Evolutionary conservation across 2,329 filamentous ascomycete species (phyloP), one percentile per base, ranked within the genome.

Genomic region (Pestalotiopsis sp.): DNA sequence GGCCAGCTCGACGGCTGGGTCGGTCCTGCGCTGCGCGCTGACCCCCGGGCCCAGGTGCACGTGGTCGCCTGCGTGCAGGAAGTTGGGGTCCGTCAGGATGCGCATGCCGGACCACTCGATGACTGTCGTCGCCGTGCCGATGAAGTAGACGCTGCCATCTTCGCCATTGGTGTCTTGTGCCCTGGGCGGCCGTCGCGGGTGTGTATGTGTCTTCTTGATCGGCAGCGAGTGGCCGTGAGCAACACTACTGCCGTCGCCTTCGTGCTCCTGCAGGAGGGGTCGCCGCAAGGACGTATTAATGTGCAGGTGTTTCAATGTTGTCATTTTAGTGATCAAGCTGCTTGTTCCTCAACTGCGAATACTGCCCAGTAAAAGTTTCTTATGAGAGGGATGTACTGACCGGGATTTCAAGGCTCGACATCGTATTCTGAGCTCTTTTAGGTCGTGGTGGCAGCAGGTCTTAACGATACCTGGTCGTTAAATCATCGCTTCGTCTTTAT

Each of bases 31-130:
- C 26, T 81, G 81, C 1, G 81, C 85, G 2, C 82, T 85, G 1
- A 91, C 88, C 1, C 88, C 88, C 0, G 89, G 89, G 0, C 89
- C 89, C 1, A 91, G 83, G 74, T 91, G 89, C 9, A 91, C 88
- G 71, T 91, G 87, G 72, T 91, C 88, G 39, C 89, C 88, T 1
- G 84, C 84, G 72, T 90, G 89, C 0, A 92, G 82, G 77, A 92
- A 91, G 76, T 91, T 90, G 9, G 88, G 87, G 74, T 87, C 86
- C 0, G 86, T 89, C 62, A 89, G 81, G 69, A 89, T 80, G 38
- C 85, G 82, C 60, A 86, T 75, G 24, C 82, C 83, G 68, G 81
- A 76, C 84, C 84, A 88, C 74, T 86, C 82, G 11, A 88, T 76
- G 52, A 89, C 79, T 0, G 85, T 88, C 2, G 86, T 88, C 4